phyloP scores from a whole-genome alignment of 768 basidiomycete genomes.

The Cyathus striatus region DNA sequence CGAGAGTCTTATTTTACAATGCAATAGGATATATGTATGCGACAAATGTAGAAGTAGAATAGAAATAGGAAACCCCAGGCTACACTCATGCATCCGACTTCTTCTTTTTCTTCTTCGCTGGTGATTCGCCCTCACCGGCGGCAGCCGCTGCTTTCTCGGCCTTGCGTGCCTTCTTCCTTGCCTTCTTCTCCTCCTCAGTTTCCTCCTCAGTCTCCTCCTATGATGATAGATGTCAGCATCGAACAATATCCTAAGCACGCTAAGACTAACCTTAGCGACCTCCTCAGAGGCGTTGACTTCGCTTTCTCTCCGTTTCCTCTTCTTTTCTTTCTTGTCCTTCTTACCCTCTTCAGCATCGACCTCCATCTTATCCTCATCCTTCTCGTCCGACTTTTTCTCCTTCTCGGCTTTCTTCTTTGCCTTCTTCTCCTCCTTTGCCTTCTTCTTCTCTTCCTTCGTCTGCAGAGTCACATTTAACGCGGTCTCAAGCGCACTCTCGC shows the following conservation, averaged over 20 bases:
- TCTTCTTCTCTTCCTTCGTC: conserved; percentile 84
- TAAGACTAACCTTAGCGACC: conserved; percentile 31
- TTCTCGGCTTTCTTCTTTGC: conserved; percentile 65
- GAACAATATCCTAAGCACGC: too few species aligned
- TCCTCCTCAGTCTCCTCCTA: too few species aligned
- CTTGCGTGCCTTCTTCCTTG: conserved; percentile 70
- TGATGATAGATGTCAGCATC: too few species aligned
- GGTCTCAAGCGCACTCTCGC: conserved; percentile 66
- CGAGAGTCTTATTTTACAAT: too few species aligned
- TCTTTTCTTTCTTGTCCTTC: conserved; percentile 41
- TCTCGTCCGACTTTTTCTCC: conserved; percentile 27
- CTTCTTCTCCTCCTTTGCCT: conserved; percentile 70
- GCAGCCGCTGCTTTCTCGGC: conserved; percentile 63
- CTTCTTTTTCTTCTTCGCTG: conserved; percentile 61
- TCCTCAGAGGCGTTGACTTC: conserved; percentile 36
- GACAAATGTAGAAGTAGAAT: too few species aligned
- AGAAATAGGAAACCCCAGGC: too few species aligned
- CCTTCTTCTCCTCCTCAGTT: conserved; percentile 82
- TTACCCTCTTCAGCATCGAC: conserved; percentile 32
- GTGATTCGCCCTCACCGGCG: conserved; percentile 16
- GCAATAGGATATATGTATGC: too few species aligned
- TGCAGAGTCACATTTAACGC: conserved; percentile 75
- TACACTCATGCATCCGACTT: conserved; percentile 39
- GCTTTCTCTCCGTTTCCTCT: conserved; percentile 57
- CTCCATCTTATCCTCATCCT: conserved; percentile 24